Conservation (phyloP, 1,284 basidiomycete genomes). For the Phaffia rhodozyma region DNA sequence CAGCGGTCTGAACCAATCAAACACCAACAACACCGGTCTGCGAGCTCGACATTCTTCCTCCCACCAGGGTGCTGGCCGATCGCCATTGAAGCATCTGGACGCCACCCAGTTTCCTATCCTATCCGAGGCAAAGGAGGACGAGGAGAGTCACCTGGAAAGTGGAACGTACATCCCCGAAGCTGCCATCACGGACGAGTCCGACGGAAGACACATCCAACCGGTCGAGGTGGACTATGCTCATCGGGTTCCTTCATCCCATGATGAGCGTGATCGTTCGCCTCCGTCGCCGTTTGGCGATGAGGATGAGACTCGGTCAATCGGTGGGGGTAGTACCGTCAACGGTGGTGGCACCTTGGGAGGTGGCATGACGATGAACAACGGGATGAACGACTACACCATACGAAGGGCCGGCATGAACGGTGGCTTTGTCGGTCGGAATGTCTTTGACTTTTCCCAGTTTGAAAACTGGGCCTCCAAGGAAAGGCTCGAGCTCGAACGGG, state of each 20-base stretch:
- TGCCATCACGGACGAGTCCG: constrained; percentile 10
- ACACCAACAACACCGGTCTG: background rate
- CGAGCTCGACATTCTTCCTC: background rate
- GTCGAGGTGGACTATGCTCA: constrained; percentile 7
- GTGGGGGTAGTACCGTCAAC: background rate
- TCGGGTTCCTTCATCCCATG: background rate
- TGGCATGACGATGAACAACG: background rate
- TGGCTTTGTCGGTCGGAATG: constrained; percentile 13
- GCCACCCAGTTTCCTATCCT: constrained; percentile 35
- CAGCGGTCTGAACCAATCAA: background rate
- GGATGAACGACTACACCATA: background rate
- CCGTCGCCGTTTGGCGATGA: background rate
- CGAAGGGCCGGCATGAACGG: constrained; percentile 7
- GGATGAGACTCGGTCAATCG: constrained; percentile 2
- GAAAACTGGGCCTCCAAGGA: constrained; percentile 14
- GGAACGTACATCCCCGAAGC: constrained; percentile 1
- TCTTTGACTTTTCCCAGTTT: constrained; percentile 15
- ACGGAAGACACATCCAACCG: background rate
- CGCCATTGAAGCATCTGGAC: constrained; percentile 18
- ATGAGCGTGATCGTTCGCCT: background rate
- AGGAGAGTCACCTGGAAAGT: constrained; percentile 31
- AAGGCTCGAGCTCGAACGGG: constrained; percentile 9
- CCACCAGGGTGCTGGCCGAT: background rate
- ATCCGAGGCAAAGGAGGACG: constrained; percentile 34
- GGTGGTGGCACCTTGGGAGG: background rate